phyloP scores from a whole-genome alignment of 2,329 filamentous ascomycete species.

The Microascus cirrosus region DNA sequence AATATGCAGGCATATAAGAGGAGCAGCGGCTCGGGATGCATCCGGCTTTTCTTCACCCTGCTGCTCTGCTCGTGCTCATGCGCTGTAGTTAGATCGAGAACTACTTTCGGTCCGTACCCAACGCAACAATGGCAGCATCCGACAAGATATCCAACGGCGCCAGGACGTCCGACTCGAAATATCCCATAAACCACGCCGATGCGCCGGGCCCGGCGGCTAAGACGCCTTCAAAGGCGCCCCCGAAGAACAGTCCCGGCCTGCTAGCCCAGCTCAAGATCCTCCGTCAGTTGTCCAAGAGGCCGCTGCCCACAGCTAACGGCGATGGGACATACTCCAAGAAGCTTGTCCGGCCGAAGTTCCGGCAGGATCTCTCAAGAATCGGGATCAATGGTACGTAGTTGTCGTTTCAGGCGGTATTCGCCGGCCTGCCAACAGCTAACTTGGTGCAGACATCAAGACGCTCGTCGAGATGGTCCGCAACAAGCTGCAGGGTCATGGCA shows the following conservation, averaged over 20 bases:
- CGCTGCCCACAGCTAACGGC: constrained; percentile 51
- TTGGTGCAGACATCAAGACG: constrained; percentile 45
- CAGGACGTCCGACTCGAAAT: background rate
- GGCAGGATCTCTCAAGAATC: constrained; percentile 46
- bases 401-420: background rate
- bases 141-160: background rate
- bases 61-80: background rate
- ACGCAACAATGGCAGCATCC: background rate
- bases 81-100: background rate
- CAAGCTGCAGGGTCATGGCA: constrained; percentile 50
- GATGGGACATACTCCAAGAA: constrained; percentile 46
- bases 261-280: constrained; percentile 7
- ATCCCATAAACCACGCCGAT: background rate
- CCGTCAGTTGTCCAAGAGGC: constrained; percentile 36
- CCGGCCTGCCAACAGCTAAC: background rate
- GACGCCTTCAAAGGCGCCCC: background rate
- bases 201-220: background rate
- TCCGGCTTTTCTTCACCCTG: background rate
- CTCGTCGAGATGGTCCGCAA: constrained; percentile 47
- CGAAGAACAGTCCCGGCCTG: background rate
- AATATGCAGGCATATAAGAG: background rate
- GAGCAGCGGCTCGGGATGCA: background rate
- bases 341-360: constrained; percentile 37
- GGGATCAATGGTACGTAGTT: constrained; percentile 27
- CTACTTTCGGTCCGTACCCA: background rate